These are phyloP conservation scores for Verticillium dahliae DNA, from an alignment of 2,329 filamentous ascomycete species.

Conservation along the genomic window DNA sequence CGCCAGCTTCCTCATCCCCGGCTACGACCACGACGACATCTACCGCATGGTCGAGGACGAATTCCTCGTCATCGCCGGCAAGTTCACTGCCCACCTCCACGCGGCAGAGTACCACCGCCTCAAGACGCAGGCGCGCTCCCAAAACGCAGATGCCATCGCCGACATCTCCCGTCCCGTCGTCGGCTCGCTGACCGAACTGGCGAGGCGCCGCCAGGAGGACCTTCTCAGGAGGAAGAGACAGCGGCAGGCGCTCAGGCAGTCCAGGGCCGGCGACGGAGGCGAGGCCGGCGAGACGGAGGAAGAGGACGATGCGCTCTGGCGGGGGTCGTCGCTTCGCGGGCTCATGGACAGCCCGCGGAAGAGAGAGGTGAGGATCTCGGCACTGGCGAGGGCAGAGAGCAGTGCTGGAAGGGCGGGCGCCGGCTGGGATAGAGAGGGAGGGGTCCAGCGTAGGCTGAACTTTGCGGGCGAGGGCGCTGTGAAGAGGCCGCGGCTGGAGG, in stretches of 20 bases:
- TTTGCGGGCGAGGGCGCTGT: not conserved
- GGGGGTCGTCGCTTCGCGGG: slow-evolving; percentile 28
- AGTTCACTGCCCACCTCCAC: slow-evolving; percentile 70
- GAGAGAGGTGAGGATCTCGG: slow-evolving; percentile 15
- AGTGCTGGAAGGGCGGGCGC: not conserved
- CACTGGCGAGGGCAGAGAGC: slow-evolving; percentile 13
- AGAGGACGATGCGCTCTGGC: slow-evolving; percentile 23
- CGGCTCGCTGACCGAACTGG: slow-evolving; percentile 27
- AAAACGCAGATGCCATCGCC: slow-evolving; percentile 45
- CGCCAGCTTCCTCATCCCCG: slow-evolving; percentile 56
- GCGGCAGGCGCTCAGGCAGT: slow-evolving; percentile 18
- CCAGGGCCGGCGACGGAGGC: slow-evolving; percentile 9
- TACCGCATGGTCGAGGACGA: slow-evolving; percentile 86
- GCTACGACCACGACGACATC: slow-evolving; percentile 59
- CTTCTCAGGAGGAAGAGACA: slow-evolving; percentile 28
- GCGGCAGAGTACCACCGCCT: slow-evolving; percentile 69
- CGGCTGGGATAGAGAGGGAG: not conserved
- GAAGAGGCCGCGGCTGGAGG: not conserved
- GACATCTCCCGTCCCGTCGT: slow-evolving; percentile 46
- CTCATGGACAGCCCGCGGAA: slow-evolving; percentile 35
- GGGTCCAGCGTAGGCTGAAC: not conserved
- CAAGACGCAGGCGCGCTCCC: slow-evolving; percentile 47
- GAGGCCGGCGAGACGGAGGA: slow-evolving; percentile 14
- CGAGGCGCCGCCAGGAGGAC: slow-evolving; percentile 26
- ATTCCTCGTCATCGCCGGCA: slow-evolving; percentile 58